Conservation (phyloP, 441 rosid species). For the Brassica balearica region DNA sequence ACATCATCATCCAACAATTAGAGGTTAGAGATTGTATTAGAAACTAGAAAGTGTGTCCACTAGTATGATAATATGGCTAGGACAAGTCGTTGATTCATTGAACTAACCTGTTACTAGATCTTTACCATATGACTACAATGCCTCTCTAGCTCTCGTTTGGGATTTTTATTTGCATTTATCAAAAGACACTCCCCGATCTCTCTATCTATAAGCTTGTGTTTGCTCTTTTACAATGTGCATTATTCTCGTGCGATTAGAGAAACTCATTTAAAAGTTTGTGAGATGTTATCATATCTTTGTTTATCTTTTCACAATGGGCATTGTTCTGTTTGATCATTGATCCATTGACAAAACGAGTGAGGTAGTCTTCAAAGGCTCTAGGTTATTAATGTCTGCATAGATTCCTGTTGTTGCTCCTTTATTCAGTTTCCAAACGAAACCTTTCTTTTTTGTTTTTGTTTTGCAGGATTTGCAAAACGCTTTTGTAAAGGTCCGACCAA, state of each 20-base stretch:
- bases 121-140: conserved; percentile 5
- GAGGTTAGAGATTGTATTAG: conserved; percentile 13
- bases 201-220: neutral
- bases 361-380: neutral
- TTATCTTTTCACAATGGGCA: neutral
- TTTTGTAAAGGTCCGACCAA: conserved; percentile 73
- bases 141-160: conserved; percentile 15
- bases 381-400: neutral
- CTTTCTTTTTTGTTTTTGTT: neutral
- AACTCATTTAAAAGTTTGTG: neutral
- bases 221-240: too few species aligned
- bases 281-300: neutral
- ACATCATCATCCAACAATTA: neutral
- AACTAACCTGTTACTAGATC: conserved; percentile 4
- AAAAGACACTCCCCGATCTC: neutral
- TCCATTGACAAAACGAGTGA: neutral
- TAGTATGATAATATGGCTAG: conserved; percentile 4
- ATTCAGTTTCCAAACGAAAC: conserved; percentile 8
- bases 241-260: neutral
- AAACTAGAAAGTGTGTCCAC: neutral
- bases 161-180: neutral
- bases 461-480: conserved; percentile 67
- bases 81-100: conserved; percentile 1
- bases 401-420: neutral
- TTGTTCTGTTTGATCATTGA: neutral